phyloP scores from a whole-genome alignment of 371 early-diverging fungal species.

The Lichtheimia ramosa region DNA sequence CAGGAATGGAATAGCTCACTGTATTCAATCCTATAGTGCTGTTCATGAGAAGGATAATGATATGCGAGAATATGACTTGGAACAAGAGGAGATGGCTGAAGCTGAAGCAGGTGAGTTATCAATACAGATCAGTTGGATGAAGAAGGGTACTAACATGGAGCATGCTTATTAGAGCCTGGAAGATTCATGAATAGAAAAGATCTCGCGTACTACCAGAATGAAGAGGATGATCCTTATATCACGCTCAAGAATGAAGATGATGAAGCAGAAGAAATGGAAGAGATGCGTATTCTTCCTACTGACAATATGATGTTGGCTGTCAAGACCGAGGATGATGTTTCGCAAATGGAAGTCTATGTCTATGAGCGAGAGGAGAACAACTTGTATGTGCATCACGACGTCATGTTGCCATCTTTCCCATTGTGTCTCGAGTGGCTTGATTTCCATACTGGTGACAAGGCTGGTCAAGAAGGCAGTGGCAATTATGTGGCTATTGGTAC shows the following conservation, averaged over 20 bases:
- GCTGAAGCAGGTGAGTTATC: not conserved
- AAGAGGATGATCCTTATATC: slow-evolving; percentile 85
- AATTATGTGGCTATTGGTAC: slow-evolving; percentile 94
- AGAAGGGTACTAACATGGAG: not conserved
- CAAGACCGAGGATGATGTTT: slow-evolving; percentile 94
- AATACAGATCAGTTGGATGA: not conserved
- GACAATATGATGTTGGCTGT: slow-evolving; percentile 91
- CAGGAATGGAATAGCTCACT: too few relatives aligned
- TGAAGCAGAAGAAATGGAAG: slow-evolving; percentile 79
- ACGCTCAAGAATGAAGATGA: slow-evolving; percentile 62
- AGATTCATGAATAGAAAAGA: slow-evolving; percentile 76
- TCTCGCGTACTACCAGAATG: slow-evolving; percentile 74
- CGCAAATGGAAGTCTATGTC: slow-evolving; percentile 90
- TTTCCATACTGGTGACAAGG: slow-evolving; percentile 69
- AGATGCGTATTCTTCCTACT: slow-evolving; percentile 72
- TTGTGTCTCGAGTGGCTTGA: slow-evolving; percentile 95
- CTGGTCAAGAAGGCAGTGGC: slow-evolving; percentile 52
- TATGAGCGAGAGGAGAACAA: slow-evolving; percentile 84
- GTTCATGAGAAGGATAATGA: not conserved
- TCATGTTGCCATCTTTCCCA: slow-evolving; percentile 96
- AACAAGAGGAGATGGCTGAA: not conserved
- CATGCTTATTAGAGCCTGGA: slow-evolving; percentile 22
- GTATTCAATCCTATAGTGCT: not conserved
- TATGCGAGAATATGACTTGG: not conserved
- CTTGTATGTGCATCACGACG: slow-evolving; percentile 96